phyloP scores from a whole-genome alignment of 2,329 filamentous ascomycete species.

The Aureobasidium sp. region DNA sequence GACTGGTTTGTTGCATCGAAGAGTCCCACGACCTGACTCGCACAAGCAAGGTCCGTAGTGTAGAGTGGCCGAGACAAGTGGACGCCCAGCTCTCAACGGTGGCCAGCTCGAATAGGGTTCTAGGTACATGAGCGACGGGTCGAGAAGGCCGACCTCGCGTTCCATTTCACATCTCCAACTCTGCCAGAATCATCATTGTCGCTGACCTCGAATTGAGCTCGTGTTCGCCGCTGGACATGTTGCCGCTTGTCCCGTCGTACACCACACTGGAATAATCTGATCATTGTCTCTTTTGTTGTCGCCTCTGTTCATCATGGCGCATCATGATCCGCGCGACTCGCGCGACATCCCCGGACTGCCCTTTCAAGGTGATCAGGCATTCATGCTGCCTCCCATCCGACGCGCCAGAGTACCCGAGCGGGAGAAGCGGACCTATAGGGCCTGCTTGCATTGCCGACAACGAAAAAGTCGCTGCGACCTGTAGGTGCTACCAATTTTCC shows the following conservation, averaged over 20 bases:
- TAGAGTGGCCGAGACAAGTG: background rate
- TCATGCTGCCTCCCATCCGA: slow-evolving; percentile 14
- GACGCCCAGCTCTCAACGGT: background rate
- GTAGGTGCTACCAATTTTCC: slow-evolving; percentile 20
- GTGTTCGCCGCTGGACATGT: background rate
- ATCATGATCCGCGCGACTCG: slow-evolving; percentile 11
- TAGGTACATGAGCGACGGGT: background rate
- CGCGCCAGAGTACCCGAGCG: slow-evolving; percentile 21
- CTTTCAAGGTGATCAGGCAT: slow-evolving; percentile 11
- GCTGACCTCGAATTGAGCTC: background rate
- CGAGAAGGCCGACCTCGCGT: background rate
- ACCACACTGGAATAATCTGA: background rate
- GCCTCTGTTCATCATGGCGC: background rate
- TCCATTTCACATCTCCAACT: background rate
- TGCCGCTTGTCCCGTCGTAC: background rate
- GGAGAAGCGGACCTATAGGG: slow-evolving; percentile 29
- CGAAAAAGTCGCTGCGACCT: slow-evolving; percentile 30
- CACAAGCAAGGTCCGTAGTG: background rate
- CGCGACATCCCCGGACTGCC: slow-evolving; percentile 11
- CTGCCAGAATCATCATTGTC: background rate
- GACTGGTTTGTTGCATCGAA: background rate
- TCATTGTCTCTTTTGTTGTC: background rate
- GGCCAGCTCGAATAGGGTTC: background rate
- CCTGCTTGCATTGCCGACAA: slow-evolving; percentile 28
- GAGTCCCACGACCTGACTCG: background rate